Conservation (phyloP, 2,329 filamentous ascomycete genomes). For the Xylaria sp. region DNA sequence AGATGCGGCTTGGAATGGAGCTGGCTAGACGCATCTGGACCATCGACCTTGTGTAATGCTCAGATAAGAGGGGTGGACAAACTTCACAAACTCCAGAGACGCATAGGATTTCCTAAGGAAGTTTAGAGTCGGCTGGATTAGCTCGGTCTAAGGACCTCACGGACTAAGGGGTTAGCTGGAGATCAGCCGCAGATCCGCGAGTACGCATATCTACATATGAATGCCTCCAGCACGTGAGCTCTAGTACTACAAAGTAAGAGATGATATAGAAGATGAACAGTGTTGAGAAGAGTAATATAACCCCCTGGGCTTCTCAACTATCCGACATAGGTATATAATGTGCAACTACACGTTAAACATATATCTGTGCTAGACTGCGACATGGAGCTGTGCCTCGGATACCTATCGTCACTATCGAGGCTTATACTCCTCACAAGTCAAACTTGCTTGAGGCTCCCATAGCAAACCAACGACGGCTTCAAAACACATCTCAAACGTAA, state of each 20-base stretch:
- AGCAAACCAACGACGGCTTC: background rate
- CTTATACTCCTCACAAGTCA: background rate
- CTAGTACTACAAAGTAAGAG: background rate
- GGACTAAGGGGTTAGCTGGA: background rate
- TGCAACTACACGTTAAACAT: background rate
- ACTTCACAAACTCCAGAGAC: background rate
- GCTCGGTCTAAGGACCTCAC: background rate
- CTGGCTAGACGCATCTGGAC: slow-evolving; percentile 1
- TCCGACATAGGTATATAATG: background rate
- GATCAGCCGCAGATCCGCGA: background rate
- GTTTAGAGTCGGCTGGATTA: slow-evolving; percentile 6
- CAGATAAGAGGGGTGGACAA: background rate
- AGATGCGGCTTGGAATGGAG: slow-evolving; percentile 4
- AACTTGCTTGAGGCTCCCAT: slow-evolving; percentile 2
- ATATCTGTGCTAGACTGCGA: background rate
- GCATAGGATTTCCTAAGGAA: background rate
- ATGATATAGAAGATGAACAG: background rate
- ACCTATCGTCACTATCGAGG: background rate
- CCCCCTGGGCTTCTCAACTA: background rate
- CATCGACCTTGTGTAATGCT: background rate
- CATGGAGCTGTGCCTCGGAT: background rate
- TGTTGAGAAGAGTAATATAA: too few relatives aligned
- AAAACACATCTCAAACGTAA: slow-evolving; percentile 5
- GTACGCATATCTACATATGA: background rate
- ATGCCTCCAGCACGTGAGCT: background rate